Evolutionary conservation across 768 basidiomycete genomes (phyloP).

Genomic region (Chlorophyllum brunneum): DNA sequence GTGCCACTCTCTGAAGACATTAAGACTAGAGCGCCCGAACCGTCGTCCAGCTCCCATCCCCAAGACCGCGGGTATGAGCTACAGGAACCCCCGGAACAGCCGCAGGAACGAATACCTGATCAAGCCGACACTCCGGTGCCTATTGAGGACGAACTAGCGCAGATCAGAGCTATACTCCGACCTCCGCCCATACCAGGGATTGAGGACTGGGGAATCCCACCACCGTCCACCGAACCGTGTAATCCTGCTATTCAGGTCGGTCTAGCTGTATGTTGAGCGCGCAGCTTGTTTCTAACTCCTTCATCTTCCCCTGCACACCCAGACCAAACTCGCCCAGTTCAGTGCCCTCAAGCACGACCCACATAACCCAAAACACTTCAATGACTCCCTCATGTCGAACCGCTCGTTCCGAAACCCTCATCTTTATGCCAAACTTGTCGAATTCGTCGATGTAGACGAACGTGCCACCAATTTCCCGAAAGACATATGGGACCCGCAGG

Average conservation of each 20-base stretch:
- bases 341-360: conserved; percentile 64
- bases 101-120: background rate
- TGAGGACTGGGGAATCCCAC: conserved; percentile 76
- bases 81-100: background rate
- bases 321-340: conserved; percentile 85
- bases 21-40: conserved; percentile 18
- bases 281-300: background rate
- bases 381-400: conserved; percentile 90
- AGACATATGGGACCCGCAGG: conserved; percentile 69
- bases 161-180: conserved; percentile 50
- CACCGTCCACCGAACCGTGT: conserved; percentile 47
- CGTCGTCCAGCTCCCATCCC: conserved; percentile 14
- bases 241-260: conserved; percentile 63
- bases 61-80: background rate
- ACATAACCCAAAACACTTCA: conserved; percentile 79
- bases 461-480: conserved; percentile 77
- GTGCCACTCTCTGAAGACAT: conserved; percentile 46
- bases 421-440: conserved; percentile 92
- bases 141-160: conserved; percentile 44
- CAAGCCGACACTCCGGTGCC: conserved; percentile 21
- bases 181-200: conserved; percentile 65
- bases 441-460: conserved; percentile 91
- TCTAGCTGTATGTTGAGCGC: background rate
- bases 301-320: background rate
- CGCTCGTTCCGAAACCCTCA: conserved; percentile 95